These are phyloP conservation scores for Daedalea quercina DNA, from an alignment of 768 basidiomycete species.

Conservation along the genomic window DNA sequence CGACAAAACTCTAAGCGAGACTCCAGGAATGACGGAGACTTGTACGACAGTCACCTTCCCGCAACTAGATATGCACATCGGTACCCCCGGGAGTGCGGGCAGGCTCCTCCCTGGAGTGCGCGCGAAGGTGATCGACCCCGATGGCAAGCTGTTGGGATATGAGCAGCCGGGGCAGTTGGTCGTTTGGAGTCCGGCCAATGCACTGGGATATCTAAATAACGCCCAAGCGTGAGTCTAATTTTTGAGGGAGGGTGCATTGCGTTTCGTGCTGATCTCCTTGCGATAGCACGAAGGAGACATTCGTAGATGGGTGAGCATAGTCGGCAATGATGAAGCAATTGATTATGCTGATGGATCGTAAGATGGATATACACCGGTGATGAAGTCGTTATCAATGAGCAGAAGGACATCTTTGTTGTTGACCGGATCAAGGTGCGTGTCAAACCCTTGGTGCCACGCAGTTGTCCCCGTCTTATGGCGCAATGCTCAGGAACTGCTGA, in stretches of 20 bases:
- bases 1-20: no score
- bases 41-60: slow-evolving; percentile 31
- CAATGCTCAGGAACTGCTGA: slow-evolving; percentile 69
- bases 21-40: slow-evolving; percentile 34
- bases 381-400: slow-evolving; percentile 57
- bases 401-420: slow-evolving; percentile 60
- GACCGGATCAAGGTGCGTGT: slow-evolving; percentile 61
- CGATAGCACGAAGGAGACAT: slow-evolving; percentile 4
- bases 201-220: slow-evolving; percentile 27
- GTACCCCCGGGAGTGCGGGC: slow-evolving; percentile 29
- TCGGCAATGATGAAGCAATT: slow-evolving; percentile 5
- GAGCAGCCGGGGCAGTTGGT: slow-evolving; percentile 47
- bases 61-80: slow-evolving; percentile 16
- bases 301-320: slow-evolving; percentile 3
- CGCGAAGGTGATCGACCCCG: slow-evolving; percentile 38
- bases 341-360: neutral
- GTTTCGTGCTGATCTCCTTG: neutral
- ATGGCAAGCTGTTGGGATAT: slow-evolving; percentile 34
- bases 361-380: slow-evolving; percentile 70
- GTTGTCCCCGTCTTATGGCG: no score
- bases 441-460: no score
- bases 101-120: slow-evolving; percentile 37
- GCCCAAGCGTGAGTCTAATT: slow-evolving; percentile 17
- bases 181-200: slow-evolving; percentile 36
- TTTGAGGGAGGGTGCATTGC: neutral